Conservation (phyloP, 768 basidiomycete species). For the Naematelia aurantialba region DNA sequence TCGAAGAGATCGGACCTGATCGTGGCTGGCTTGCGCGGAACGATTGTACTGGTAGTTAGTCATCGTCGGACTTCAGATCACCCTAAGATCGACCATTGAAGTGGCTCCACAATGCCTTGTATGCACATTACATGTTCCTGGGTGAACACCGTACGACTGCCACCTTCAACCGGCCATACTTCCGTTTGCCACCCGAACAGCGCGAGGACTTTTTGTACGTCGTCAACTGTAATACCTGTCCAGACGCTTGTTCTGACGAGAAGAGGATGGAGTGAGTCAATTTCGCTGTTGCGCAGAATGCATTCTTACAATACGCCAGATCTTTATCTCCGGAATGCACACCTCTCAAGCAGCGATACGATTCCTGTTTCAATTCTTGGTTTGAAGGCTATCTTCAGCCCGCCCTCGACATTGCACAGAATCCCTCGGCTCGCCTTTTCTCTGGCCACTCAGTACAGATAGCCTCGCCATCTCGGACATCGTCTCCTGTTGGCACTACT, state of each 20-base stretch:
- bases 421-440: conserved; percentile 32
- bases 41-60: too few species aligned
- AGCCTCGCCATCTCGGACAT: neutral
- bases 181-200: neutral
- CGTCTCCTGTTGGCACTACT: neutral
- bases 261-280: conserved; percentile 9
- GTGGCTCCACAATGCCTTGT: too few species aligned
- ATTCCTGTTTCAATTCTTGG: conserved; percentile 95
- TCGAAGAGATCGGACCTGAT: neutral
- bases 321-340: conserved; percentile 83
- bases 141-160: too few species aligned
- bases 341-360: conserved; percentile 80
- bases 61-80: too few species aligned
- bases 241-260: too few species aligned
- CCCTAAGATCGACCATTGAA: too few species aligned
- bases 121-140: neutral
- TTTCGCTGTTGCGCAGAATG: neutral
- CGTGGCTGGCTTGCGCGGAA: neutral
- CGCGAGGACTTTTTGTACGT: neutral
- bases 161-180: too few species aligned
- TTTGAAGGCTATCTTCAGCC: conserved; percentile 95
- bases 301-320: conserved; percentile 16
- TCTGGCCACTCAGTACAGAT: neutral
- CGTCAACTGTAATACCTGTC: too few species aligned
- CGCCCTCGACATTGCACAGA: conserved; percentile 52